phyloP scores from a whole-genome alignment of 164 flowering plant genomes.

The Hamamelis virginiana region DNA sequence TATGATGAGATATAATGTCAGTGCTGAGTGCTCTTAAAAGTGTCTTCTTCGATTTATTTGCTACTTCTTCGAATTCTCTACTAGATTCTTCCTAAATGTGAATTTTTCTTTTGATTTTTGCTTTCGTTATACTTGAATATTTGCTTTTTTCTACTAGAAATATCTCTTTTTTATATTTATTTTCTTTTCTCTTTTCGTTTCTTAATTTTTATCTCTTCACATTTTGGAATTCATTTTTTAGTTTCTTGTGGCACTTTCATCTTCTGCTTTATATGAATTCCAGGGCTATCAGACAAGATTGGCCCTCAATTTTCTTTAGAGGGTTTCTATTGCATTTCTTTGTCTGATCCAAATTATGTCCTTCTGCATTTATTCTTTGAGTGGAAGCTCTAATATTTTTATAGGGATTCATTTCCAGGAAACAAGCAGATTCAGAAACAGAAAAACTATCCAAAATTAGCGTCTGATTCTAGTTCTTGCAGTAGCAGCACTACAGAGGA shows the following conservation, averaged over 20 bases:
- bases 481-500: conserved; percentile 29
- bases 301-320: not conserved
- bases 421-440: conserved; percentile 26
- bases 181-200: no score
- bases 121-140: not conserved
- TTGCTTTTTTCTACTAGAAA: not conserved
- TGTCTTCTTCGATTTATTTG: not conserved
- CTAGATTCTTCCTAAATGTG: not conserved
- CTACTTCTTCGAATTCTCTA: not conserved
- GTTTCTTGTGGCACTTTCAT: not conserved
- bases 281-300: not conserved
- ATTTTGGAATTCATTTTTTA: not conserved
- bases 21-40: conserved; percentile 2
- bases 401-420: conserved; percentile 33
- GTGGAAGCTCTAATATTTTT: conserved; percentile 15
- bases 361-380: not conserved
- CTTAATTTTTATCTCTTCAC: no score
- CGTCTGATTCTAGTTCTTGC: conserved; percentile 40
- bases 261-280: not conserved
- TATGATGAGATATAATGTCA: conserved; percentile 16
- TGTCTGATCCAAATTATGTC: not conserved
- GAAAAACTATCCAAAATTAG: conserved; percentile 25
- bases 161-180: not conserved
- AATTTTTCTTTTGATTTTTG: not conserved
- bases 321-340: not conserved